These are phyloP conservation scores for Teunomyces atbi DNA, from an alignment of 805 yeast genomes.

Conservation along the genomic window DNA sequence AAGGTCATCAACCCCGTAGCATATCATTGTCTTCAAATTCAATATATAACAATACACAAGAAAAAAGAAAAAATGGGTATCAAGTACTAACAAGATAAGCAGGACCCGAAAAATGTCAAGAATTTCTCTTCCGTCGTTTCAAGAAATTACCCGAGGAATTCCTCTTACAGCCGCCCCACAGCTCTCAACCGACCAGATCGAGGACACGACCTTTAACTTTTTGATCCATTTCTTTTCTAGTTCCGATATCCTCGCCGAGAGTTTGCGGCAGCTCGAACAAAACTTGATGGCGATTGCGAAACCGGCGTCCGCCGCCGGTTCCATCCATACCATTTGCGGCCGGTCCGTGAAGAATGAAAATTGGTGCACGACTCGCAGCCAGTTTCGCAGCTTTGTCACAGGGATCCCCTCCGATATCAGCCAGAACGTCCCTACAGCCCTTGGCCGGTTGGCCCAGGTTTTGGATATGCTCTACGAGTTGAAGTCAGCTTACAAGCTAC, in stretches of 20 bases:
- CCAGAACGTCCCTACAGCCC: background rate
- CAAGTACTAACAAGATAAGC: no score
- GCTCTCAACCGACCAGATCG: background rate
- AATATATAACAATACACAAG: background rate
- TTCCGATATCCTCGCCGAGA: constrained; percentile 2
- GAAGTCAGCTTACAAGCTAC: background rate
- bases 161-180: background rate
- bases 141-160: constrained; percentile 4
- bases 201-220: background rate
- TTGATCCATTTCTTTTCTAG: constrained; percentile 1
- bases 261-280: background rate
- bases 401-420: constrained; percentile 1
- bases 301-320: background rate
- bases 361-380: background rate
- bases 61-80: no score
- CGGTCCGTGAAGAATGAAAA: background rate
- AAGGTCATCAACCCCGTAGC: background rate
- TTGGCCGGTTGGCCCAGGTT: constrained; percentile 1
- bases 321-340: background rate
- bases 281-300: background rate
- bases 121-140: constrained; percentile 3
- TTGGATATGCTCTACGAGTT: constrained; percentile 1
- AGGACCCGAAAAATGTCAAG: background rate
- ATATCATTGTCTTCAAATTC: background rate
- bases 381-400: background rate